Evolutionary conservation across 352 stramenopile species (phyloP).

Genomic region (Globisporangium carolinianum): DNA sequence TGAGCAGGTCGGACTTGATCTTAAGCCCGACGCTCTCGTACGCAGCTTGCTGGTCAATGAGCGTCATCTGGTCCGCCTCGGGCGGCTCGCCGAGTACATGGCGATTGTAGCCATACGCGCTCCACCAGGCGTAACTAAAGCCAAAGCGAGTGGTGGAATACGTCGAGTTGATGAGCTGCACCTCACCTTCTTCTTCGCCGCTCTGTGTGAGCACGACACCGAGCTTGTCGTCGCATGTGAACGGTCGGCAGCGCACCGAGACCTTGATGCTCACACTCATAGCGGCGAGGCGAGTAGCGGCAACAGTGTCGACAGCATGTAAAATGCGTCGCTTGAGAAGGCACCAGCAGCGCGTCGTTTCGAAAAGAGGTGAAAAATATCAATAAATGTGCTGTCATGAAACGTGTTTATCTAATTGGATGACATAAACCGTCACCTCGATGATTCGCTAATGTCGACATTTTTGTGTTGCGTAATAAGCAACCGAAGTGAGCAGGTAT

Average conservation of each 20-base stretch:
- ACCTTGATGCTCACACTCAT: conserved; percentile 91
- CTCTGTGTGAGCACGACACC: conserved; percentile 89
- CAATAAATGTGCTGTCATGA: too few species aligned
- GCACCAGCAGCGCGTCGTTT: too few species aligned
- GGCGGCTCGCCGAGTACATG: conserved; percentile 67
- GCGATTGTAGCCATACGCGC: conserved; percentile 89
- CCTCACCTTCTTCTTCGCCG: conserved; percentile 89
- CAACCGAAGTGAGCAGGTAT: too few species aligned
- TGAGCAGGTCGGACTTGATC: conserved; percentile 89
- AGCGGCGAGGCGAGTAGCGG: too few species aligned
- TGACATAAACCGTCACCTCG: too few species aligned
- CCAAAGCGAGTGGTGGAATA: conserved; percentile 91
- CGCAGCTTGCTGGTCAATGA: conserved; percentile 88
- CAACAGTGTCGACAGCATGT: too few species aligned
- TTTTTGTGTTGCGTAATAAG: too few species aligned
- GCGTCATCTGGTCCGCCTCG: conserved; percentile 72
- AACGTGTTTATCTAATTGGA: too few species aligned
- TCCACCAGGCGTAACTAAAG: conserved; percentile 94
- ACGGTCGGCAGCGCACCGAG: conserved; percentile 79
- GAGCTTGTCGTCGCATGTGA: conserved; percentile 88
- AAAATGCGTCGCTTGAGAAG: too few species aligned
- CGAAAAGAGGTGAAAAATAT: too few species aligned
- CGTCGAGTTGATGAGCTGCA: conserved; percentile 90
- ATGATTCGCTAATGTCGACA: too few species aligned
- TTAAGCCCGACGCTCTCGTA: conserved; percentile 87